Conservation (phyloP, 1,139 yeast genomes). For the Yamadazyma songkhlaensis region DNA sequence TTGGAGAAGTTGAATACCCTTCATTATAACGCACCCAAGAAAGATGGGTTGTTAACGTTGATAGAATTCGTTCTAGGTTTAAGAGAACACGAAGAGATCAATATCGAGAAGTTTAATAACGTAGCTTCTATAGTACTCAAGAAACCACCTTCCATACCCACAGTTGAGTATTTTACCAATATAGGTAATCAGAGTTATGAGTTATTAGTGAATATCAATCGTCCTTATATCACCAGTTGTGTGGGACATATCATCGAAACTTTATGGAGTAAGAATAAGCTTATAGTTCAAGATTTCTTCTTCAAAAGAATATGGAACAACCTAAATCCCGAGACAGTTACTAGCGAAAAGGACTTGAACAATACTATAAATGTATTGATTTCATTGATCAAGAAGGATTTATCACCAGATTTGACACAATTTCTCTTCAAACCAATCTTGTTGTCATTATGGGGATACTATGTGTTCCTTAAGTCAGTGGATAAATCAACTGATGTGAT, state of each 20-base stretch:
- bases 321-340: constrained; percentile 31
- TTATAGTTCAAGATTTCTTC: constrained; percentile 59
- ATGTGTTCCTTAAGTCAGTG: constrained; percentile 44
- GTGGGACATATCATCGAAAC: constrained; percentile 53
- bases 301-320: constrained; percentile 45
- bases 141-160: constrained; percentile 52
- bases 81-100: constrained; percentile 69
- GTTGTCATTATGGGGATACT: constrained; percentile 60
- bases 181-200: constrained; percentile 61
- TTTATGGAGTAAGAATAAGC: constrained; percentile 50
- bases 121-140: constrained; percentile 60
- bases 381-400: constrained; percentile 55
- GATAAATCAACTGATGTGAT: constrained; percentile 42
- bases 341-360: background rate
- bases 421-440: constrained; percentile 45
- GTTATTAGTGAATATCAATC: constrained; percentile 55
- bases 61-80: constrained; percentile 77
- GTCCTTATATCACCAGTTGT: constrained; percentile 60
- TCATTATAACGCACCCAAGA: constrained; percentile 49
- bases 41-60: constrained; percentile 67
- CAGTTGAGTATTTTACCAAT: constrained; percentile 49
- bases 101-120: constrained; percentile 60
- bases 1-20: constrained; percentile 48
- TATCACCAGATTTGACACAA: constrained; percentile 39
- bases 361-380: constrained; percentile 57